phyloP scores from a whole-genome alignment of 2,329 filamentous ascomycete genomes.

The Fusarium mangiferae region DNA sequence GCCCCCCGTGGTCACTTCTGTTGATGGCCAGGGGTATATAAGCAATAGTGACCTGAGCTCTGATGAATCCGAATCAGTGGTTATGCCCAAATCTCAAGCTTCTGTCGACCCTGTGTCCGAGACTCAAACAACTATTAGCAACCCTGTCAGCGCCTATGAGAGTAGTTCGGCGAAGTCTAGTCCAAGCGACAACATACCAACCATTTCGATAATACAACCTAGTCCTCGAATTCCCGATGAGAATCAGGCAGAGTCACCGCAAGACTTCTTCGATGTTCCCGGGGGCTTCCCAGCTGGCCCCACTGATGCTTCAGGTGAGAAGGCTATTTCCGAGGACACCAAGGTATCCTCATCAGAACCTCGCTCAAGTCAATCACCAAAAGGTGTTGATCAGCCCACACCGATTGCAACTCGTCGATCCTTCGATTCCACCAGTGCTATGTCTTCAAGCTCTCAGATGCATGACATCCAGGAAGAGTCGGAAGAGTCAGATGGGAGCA shows the following conservation, averaged over 20 bases:
- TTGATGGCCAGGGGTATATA: slow-evolving; percentile 72
- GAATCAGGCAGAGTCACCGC: slow-evolving; percentile 31
- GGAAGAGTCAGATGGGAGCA: slow-evolving; percentile 61
- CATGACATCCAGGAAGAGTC: slow-evolving; percentile 52
- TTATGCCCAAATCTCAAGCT: background rate
- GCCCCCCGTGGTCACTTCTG: slow-evolving; percentile 75
- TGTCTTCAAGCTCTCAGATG: slow-evolving; percentile 42
- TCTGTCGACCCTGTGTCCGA: background rate
- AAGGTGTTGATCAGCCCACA: background rate
- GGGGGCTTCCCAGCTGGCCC: slow-evolving; percentile 66
- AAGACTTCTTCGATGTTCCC: slow-evolving; percentile 62
- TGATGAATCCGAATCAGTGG: slow-evolving; percentile 42
- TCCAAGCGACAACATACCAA: slow-evolving; percentile 48
- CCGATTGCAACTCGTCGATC: slow-evolving; percentile 27
- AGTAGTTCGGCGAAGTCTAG: slow-evolving; percentile 1
- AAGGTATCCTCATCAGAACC: background rate
- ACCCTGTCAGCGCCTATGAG: background rate
- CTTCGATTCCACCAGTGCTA: slow-evolving; percentile 28
- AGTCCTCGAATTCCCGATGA: slow-evolving; percentile 50
- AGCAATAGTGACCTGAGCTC: slow-evolving; percentile 62
- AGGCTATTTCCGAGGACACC: slow-evolving; percentile 4
- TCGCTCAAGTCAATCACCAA: background rate
- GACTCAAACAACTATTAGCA: background rate
- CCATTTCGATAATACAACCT: slow-evolving; percentile 58
- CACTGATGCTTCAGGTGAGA: slow-evolving; percentile 3